Base-by-base conservation (phyloP, 1,139 yeast genomes). In the Pichia sp. region DNA sequence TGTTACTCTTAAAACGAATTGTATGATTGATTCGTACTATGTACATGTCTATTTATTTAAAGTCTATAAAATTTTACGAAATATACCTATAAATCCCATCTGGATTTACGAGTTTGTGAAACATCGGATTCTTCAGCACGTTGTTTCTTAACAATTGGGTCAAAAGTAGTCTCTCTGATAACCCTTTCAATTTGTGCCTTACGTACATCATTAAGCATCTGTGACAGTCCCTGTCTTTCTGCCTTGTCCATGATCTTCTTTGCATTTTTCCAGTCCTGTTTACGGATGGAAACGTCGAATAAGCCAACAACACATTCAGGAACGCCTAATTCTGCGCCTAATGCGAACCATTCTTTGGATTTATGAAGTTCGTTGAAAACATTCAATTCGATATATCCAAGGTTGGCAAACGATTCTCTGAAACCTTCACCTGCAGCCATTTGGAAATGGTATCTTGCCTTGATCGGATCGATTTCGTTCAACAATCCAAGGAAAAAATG, bases 341-440 rank as follows among this genome's bases (percentile, higher is more conserved):
- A 67, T 56, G 77, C 78, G 67, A 90, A 89, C 97, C 97, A 91
- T 60, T 88, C 89, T 35, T 73, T 68, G 0, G 95, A 88, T 55
- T 79, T 79, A 4, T 53, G 48, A 18, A 63, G 59, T 56, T 81
- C 71, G n/a, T 71, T 67, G 60, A 83, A 85, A 48, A 83, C 77
- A 55, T 81, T 81, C 69, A 89, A 67, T 56, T 89, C 93, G 53
- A 89, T 65, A 62, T 84, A 85, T 1, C 97, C 98, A 42, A 90
- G 67, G 22, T 83, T 78, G 17, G 83, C 77, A 60, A 89, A 86
- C 8, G 91, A 76, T 56, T 90, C 96, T 54, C 73, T 76, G 41
- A 89, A 78, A 0, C 96, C 96, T 54, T 78, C 79, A 6, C 81
- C 67, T 0, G 96, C 96, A 38, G 91, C 81, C 48, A 80, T 70